Percentiles rank a stretch among this genome's conserved stretches.
Evolutionary conservation across 1,284 basidiomycete species (phyloP).

Genomic region (Cutaneotrichosporon mucoides): DNA sequence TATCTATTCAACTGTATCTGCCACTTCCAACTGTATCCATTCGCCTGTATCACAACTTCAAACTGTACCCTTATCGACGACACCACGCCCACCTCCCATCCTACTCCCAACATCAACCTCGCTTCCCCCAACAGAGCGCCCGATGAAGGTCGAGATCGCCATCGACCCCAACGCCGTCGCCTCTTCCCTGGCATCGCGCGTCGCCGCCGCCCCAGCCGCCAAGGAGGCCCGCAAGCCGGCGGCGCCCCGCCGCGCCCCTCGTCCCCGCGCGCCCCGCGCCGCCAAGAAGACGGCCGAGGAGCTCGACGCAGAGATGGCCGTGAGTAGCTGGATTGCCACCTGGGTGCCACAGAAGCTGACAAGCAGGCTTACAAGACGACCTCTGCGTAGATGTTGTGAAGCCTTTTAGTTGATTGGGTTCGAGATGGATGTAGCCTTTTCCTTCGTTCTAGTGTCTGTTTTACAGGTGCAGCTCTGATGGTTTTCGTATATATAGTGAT

Average conservation of each 20-base stretch:
- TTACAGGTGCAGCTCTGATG: background rate
- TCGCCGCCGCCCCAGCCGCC: conserved; percentile 53
- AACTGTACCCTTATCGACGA: background rate
- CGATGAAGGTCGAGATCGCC: conserved; percentile 97
- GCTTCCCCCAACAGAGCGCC: conserved; percentile 64
- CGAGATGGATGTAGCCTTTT: conserved; percentile 1
- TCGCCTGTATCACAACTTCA: background rate
- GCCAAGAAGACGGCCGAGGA: conserved; percentile 56
- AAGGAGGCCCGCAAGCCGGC: conserved; percentile 44
- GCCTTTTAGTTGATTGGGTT: background rate
- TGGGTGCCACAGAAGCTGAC: background rate
- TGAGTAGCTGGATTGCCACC: conserved; percentile 54
- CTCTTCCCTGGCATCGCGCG: conserved; percentile 59
- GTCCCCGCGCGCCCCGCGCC: conserved; percentile 44
- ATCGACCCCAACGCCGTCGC: conserved; percentile 74
- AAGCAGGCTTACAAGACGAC: conserved; percentile 38
- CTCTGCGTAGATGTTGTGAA: conserved; percentile 4
- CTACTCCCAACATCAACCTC: background rate
- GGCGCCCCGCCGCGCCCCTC: conserved; percentile 52
- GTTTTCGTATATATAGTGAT: too few relatives aligned
- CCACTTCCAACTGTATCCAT: background rate
- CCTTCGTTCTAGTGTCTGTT: background rate
- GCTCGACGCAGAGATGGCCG: conserved; percentile 61
- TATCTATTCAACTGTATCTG: background rate
- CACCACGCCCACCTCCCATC: background rate